phyloP scores from a whole-genome alignment of 1,284 basidiomycete genomes.

The Marasmius tenuissimus region DNA sequence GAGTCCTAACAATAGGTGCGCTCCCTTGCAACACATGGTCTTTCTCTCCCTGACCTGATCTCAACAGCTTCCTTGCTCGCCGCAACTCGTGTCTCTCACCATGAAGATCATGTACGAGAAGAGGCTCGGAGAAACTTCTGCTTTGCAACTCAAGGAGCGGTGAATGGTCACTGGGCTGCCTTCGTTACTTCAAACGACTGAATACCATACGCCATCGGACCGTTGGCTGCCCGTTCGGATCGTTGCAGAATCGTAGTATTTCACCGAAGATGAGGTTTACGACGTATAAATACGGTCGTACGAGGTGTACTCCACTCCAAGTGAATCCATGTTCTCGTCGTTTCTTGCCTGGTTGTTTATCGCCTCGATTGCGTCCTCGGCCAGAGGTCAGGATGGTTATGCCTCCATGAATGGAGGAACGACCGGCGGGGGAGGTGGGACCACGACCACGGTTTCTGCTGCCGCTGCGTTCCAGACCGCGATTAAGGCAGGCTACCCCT shows the following conservation, averaged over 20 bases:
- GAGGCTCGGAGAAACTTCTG: too few relatives aligned
- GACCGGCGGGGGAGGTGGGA: constrained; percentile 22
- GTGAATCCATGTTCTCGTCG: not conserved
- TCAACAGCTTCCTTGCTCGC: too few relatives aligned
- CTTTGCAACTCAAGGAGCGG: too few relatives aligned
- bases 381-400: constrained; percentile 21
- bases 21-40: too few relatives aligned
- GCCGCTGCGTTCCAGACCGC: constrained; percentile 22
- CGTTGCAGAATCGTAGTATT: not conserved
- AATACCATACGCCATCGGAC: not conserved
- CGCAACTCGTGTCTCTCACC: too few relatives aligned
- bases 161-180: too few relatives aligned
- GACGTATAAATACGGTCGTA: not conserved
- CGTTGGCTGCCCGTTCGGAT: not conserved
- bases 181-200: not conserved
- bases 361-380: not conserved
- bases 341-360: not conserved
- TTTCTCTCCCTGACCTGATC: too few relatives aligned
- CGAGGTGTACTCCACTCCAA: not conserved
- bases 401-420: constrained; percentile 22
- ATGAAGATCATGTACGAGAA: too few relatives aligned
- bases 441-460: constrained; percentile 21
- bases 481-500: constrained; percentile 15
- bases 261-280: not conserved
- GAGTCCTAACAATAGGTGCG: too few relatives aligned